These are phyloP conservation scores for Trifolium subterraneum DNA, from an alignment of 306 rosid genomes.

Conservation along the genomic window DNA sequence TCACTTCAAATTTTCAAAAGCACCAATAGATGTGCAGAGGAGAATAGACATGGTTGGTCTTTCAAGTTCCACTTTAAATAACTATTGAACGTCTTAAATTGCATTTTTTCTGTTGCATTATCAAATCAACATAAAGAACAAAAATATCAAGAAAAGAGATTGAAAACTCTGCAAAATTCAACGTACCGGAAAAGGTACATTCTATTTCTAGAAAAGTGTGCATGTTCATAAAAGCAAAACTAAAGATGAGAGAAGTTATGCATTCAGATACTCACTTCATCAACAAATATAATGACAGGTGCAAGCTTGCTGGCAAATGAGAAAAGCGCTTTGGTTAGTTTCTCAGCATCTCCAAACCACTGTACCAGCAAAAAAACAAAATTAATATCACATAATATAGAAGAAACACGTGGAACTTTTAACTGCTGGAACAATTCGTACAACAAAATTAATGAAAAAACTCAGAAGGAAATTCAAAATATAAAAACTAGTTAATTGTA, in stretches of 20 bases:
- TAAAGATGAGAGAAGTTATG: slow-evolving; percentile 23
- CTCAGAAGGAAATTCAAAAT: slow-evolving; percentile 2
- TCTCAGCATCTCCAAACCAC: slow-evolving; percentile 99
- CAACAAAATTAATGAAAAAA: neutral
- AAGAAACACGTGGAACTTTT: slow-evolving; percentile 12
- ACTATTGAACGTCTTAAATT: neutral
- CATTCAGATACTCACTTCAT: slow-evolving; percentile 67
- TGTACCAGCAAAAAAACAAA: slow-evolving; percentile 50
- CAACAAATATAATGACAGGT: slow-evolving; percentile 97
- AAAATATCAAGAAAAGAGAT: neutral
- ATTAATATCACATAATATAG: slow-evolving; percentile 4
- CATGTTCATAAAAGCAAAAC: slow-evolving; percentile 22
- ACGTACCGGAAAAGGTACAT: neutral
- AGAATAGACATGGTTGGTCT: neutral
- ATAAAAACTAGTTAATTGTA: slow-evolving; percentile 26
- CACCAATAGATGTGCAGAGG: neutral
- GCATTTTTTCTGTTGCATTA: neutral
- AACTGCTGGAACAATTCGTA: neutral
- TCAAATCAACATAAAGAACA: neutral
- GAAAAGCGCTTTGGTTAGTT: slow-evolving; percentile 95
- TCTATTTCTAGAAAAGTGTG: neutral
- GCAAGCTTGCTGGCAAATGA: slow-evolving; percentile 97
- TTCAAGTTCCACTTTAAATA: neutral
- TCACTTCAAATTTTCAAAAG: neutral
- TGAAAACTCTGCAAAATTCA: slow-evolving; percentile 1